Evolutionary conservation across 2,329 filamentous ascomycete genomes (phyloP).

Genomic region (Phaeosphaeria sp.): DNA sequence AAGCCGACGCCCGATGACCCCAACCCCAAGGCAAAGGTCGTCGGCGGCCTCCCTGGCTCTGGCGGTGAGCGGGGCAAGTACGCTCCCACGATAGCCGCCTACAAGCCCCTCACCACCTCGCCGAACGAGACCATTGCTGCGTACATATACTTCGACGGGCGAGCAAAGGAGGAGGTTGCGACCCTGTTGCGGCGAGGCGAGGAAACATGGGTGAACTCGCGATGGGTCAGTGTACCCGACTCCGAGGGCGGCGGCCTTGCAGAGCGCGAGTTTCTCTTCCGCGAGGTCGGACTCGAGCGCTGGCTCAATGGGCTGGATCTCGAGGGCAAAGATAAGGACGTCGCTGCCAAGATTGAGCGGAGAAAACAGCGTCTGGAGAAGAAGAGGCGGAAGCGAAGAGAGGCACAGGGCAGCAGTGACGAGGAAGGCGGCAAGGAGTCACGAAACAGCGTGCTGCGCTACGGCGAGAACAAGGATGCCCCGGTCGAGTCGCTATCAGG

Average conservation of each 20-base stretch:
- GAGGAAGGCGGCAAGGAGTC: slow-evolving; percentile 49
- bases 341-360: slow-evolving; percentile 77
- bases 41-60: slow-evolving; percentile 71
- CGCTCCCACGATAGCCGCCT: slow-evolving; percentile 73
- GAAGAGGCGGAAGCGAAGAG: slow-evolving; percentile 79
- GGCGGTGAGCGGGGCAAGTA: slow-evolving; percentile 60
- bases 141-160: slow-evolving; percentile 98
- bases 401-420: slow-evolving; percentile 58
- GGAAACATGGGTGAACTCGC: slow-evolving; percentile 98
- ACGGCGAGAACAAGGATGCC: slow-evolving; percentile 77
- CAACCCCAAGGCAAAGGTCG: slow-evolving; percentile 80
- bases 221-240: slow-evolving; percentile 94
- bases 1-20: slow-evolving; percentile 79
- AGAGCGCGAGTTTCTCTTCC: slow-evolving; percentile 95
- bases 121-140: slow-evolving; percentile 97
- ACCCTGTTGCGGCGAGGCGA: slow-evolving; percentile 90
- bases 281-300: slow-evolving; percentile 92
- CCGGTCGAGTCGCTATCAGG: slow-evolving; percentile 77
- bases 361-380: slow-evolving; percentile 76
- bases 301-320: slow-evolving; percentile 97
- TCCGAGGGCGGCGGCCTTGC: slow-evolving; percentile 92
- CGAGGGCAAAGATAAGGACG: slow-evolving; percentile 78
- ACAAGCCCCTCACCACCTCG: slow-evolving; percentile 89
- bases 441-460: slow-evolving; percentile 72
- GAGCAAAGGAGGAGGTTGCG: slow-evolving; percentile 94